Percentiles rank a stretch among this genome's conserved stretches.
Evolutionary conservation across 192 early-diverging fungal genomes (phyloP).

Genomic region (Coemansia sp.): DNA sequence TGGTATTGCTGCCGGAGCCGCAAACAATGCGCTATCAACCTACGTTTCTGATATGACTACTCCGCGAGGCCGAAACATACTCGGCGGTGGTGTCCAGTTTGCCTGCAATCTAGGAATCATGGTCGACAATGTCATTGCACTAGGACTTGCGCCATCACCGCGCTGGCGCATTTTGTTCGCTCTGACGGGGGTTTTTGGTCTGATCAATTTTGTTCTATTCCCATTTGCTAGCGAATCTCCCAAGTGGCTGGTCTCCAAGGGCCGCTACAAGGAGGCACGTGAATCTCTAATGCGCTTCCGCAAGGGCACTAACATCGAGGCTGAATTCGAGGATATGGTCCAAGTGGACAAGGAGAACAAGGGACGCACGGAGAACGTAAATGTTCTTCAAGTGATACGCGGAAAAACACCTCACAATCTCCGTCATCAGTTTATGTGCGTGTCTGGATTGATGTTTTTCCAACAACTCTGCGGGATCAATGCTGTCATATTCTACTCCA

Average conservation of each 20-base stretch:
- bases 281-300: constrained; percentile 57
- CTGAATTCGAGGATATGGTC: constrained; percentile 66
- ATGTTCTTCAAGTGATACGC: constrained; percentile 57
- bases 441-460: constrained; percentile 65
- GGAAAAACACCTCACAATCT: constrained; percentile 57
- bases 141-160: constrained; percentile 60
- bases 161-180: constrained; percentile 74
- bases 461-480: constrained; percentile 89
- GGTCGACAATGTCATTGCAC: constrained; percentile 62
- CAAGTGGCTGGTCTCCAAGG: constrained; percentile 66
- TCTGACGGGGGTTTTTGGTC: constrained; percentile 61
- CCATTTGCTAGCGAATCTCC: constrained; percentile 78
- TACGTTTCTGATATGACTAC: constrained; percentile 83
- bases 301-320: constrained; percentile 56
- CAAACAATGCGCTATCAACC: constrained; percentile 59
- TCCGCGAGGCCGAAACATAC: constrained; percentile 61
- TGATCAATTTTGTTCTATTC: constrained; percentile 60
- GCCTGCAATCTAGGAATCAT: constrained; percentile 79
- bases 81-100: constrained; percentile 76
- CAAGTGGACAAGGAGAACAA: constrained; percentile 44
- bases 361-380: constrained; percentile 39
- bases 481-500: constrained; percentile 83
- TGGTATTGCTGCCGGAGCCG: constrained; percentile 72
- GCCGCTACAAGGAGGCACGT: constrained; percentile 61
- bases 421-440: constrained; percentile 61